phyloP scores from a whole-genome alignment of 768 basidiomycete species.

The Daedaleopsis nitida region DNA sequence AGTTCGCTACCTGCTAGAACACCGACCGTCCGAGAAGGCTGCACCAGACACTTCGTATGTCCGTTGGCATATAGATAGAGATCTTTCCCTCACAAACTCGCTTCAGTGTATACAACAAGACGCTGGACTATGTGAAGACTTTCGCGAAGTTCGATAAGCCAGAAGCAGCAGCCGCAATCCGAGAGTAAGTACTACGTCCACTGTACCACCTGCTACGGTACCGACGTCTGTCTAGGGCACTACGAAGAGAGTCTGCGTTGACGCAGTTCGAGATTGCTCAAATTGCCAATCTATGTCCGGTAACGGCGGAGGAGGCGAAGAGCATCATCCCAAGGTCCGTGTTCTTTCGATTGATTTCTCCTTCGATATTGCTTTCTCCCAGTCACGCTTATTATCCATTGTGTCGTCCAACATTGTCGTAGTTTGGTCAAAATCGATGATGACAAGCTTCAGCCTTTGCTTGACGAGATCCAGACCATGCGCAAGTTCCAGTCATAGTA shows the following conservation, averaged over 20 bases:
- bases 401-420: background rate
- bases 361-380: background rate
- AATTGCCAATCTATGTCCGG: conserved; percentile 89
- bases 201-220: conserved; percentile 5
- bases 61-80: background rate
- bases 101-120: conserved; percentile 87
- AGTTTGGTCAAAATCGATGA: conserved; percentile 90
- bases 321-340: conserved; percentile 84
- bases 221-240: conserved; percentile 50
- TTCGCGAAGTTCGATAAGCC: conserved; percentile 90
- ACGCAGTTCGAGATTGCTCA: conserved; percentile 93
- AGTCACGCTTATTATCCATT: background rate
- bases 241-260: conserved; percentile 75
- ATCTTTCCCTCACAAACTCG: background rate
- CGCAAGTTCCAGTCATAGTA: conserved; percentile 79
- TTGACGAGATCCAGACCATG: conserved; percentile 90
- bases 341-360: background rate
- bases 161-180: conserved; percentile 81
- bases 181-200: conserved; percentile 58
- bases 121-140: conserved; percentile 87
- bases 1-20: conserved; percentile 87
- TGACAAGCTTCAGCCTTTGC: conserved; percentile 75
- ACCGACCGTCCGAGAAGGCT: conserved; percentile 69
- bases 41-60: conserved; percentile 85
- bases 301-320: conserved; percentile 87